These are phyloP conservation scores for Letharia lupina DNA, from an alignment of 495 filamentous ascomycete genomes.

Conservation along the genomic window DNA sequence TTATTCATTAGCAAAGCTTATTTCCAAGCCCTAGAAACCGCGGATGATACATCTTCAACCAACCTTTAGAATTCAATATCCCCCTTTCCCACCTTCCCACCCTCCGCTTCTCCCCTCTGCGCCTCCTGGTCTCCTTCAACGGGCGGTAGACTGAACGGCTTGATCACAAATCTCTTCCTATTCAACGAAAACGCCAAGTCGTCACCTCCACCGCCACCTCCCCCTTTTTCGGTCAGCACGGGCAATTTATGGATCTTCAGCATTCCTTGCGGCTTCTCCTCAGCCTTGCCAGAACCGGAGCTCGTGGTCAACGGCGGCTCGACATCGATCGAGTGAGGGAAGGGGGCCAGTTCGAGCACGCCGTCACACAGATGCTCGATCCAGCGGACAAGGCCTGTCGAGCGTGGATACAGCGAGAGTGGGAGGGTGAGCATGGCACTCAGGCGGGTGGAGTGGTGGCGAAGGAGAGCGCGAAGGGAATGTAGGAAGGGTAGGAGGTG, in stretches of 20 bases:
- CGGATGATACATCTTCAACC: background rate
- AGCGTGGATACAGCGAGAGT: conserved; percentile 70
- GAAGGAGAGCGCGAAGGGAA: conserved; percentile 63
- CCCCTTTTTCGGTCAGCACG: conserved; percentile 78
- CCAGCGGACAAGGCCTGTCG: conserved; percentile 73
- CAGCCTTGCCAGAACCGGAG: conserved; percentile 43
- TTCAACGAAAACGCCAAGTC: conserved; percentile 87
- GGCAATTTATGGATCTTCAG: conserved; percentile 75
- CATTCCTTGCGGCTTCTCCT: conserved; percentile 80
- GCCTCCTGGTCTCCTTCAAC: conserved; percentile 70
- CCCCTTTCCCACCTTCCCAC: conserved; percentile 36
- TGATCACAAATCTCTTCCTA: conserved; percentile 73
- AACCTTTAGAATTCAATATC: conserved; percentile 62
- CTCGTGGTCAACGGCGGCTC: conserved; percentile 37
- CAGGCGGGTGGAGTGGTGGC: conserved; percentile 53
- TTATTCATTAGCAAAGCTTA: background rate
- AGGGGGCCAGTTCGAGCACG: conserved; percentile 79
- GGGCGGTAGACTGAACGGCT: conserved; percentile 82
- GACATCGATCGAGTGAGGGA: conserved; percentile 58
- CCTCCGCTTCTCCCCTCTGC: conserved; percentile 43
- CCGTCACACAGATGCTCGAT: conserved; percentile 79
- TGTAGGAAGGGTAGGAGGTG: conserved; percentile 80
- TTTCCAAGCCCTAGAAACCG: too few relatives aligned
- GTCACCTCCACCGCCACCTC: conserved; percentile 68
- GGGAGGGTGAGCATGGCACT: conserved; percentile 73